Percentiles rank a stretch among this genome's conserved stretches.
Conservation (phyloP, 2,329 filamentous ascomycete genomes). For the Fusarium sp. region DNA sequence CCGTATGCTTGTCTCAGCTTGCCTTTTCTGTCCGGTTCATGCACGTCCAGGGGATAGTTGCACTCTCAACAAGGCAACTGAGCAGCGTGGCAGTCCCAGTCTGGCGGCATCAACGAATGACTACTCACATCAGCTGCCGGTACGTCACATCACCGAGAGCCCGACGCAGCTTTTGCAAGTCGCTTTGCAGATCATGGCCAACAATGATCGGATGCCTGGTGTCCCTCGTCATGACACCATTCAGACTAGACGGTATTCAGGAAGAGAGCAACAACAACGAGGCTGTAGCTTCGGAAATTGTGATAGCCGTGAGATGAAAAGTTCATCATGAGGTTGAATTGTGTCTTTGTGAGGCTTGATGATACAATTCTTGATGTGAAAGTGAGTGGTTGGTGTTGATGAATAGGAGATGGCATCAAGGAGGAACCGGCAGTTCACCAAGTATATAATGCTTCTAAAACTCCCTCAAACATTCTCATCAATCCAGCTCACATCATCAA, state of each 20-base stretch:
- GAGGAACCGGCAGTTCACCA: background rate
- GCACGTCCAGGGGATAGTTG: background rate
- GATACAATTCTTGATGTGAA: constrained; percentile 25
- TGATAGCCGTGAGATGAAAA: constrained; percentile 14
- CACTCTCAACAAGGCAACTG: constrained; percentile 6
- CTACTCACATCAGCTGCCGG: background rate
- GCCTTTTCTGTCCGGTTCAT: background rate
- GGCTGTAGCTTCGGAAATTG: constrained; percentile 26
- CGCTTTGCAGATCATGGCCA: constrained; percentile 18
- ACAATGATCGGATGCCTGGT: background rate
- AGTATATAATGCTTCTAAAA: constrained; percentile 36
- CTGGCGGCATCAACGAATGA: constrained; percentile 1
- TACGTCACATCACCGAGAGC: background rate
- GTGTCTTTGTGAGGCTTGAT: constrained; percentile 39
- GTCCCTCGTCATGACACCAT: constrained; percentile 27
- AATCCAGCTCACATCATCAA: constrained; percentile 29
- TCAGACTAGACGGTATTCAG: constrained; percentile 25
- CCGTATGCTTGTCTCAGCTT: constrained; percentile 7
- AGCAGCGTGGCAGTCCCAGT: background rate
- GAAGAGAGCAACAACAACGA: constrained; percentile 1
- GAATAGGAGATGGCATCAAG: background rate
- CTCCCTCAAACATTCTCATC: constrained; percentile 39
- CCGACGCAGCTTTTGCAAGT: background rate
- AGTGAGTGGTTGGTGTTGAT: background rate
- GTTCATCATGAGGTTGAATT: constrained; percentile 11